phyloP scores from a whole-genome alignment of 805 yeast genomes.

The Saccharomyces cerevisiae region DNA sequence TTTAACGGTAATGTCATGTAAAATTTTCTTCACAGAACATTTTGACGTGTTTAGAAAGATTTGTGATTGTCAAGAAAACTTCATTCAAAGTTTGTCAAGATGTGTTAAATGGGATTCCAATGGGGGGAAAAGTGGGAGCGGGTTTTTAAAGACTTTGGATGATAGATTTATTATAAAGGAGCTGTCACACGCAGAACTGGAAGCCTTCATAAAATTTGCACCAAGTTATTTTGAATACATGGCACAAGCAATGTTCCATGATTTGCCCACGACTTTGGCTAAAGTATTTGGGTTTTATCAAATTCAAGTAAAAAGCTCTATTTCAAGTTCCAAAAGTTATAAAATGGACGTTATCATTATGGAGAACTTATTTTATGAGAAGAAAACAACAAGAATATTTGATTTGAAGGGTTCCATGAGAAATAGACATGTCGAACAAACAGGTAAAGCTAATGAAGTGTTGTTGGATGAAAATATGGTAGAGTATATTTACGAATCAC shows the following conservation, averaged over 20 bases:
- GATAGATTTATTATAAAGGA: conserved; percentile 86
- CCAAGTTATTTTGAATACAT: conserved; percentile 94
- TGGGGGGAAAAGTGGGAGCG: conserved; percentile 96
- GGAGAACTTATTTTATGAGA: conserved; percentile 89
- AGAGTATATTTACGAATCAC: conserved; percentile 92
- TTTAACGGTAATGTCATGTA: conserved; percentile 74
- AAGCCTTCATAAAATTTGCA: conserved; percentile 89
- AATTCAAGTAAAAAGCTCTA: conserved; percentile 74
- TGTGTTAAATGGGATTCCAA: conserved; percentile 93
- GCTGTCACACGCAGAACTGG: conserved; percentile 77
- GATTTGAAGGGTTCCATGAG: conserved; percentile 98
- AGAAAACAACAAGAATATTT: conserved; percentile 75
- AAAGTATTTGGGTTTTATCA: conserved; percentile 95
- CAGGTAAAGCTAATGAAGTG: conserved; percentile 93
- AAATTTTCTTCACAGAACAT: conserved; percentile 90
- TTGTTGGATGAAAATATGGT: conserved; percentile 95
- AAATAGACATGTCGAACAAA: conserved; percentile 91
- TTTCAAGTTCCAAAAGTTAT: conserved; percentile 58
- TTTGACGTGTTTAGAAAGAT: conserved; percentile 87
- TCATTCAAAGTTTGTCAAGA: conserved; percentile 81
- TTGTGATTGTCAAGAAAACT: conserved; percentile 68
- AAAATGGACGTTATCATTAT: conserved; percentile 87
- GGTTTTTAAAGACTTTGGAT: conserved; percentile 85
- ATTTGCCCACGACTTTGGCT: conserved; percentile 87
- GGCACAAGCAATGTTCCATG: conserved; percentile 91